Base-by-base conservation (phyloP, 257 asterid genomes). In the Scutellaria galericulata region DNA sequence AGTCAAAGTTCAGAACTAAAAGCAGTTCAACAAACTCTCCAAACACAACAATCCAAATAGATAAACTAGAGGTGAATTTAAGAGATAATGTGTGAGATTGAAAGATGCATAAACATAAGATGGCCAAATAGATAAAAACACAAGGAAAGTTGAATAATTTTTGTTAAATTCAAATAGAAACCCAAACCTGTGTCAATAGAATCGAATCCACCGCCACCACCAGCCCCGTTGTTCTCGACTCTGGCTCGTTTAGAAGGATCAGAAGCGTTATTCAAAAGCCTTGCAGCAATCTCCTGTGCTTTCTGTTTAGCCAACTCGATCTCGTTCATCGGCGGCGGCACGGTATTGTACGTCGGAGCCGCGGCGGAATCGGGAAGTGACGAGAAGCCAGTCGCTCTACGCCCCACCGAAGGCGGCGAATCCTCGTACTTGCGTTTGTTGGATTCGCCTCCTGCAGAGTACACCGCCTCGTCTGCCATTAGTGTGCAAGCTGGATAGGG, bases 261-360 rank as follows among this genome's bases (percentile, higher is more conserved):
- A 1, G 18, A 18, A 18, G 89, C 82, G 73, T 35, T 81, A 52
- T 73, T 91, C 80, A 91, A 73, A 45, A 95, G 84, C 74, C 96
- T 83, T 20, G 96, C 92, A 9, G 99, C 99, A 54, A 93, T 89
- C 81, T 89, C 96, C 75, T 91, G 98, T 40, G 96, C 97, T 80
- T 86, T 93, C 83, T 85, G 98, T 68, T 93, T 93, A 41, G 98
- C 98, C 47, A 83, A 58, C 86, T 91, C 96, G 77, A 93, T 86
- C 72, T 91, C 96, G 76, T 72, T 89, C 89, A 85, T 67, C 0
- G 96, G 93, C 35, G 95, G 92, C 1, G 96, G 97, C 18, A 86
- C 96, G 80, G 27, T 88, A 79, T 84, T 88, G 81, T 89, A 91
- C 13, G 93, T 50, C 27, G 87, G 86, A 18, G 82, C 87, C 15